These are phyloP conservation scores for Blastocystis sp. DNA, from an alignment of 352 stramenopile genomes.

Conservation along the genomic window DNA sequence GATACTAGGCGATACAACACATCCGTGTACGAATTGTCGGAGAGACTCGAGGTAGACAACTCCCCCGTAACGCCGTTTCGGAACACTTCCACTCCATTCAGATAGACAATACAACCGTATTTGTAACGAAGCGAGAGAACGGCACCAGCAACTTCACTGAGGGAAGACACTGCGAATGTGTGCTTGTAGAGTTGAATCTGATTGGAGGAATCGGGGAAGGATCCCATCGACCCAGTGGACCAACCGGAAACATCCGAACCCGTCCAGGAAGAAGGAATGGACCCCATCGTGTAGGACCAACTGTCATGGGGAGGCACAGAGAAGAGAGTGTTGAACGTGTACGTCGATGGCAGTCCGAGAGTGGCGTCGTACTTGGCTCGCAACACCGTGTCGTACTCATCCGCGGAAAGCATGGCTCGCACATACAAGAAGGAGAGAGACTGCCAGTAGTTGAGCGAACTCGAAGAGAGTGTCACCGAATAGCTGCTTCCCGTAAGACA, in stretches of 20 bases:
- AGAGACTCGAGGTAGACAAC: neutral
- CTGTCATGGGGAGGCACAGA: neutral
- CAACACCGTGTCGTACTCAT: neutral
- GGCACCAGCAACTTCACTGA: neutral
- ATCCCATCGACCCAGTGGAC: neutral
- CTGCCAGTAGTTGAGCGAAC: neutral
- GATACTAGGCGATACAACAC: neutral
- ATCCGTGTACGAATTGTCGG: neutral
- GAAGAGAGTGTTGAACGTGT: neutral
- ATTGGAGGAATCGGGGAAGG: conserved; percentile 1
- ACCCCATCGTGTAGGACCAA: conserved; percentile 2
- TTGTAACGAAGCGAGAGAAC: neutral
- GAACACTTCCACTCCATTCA: conserved; percentile 36
- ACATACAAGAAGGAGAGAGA: conserved; percentile 18
- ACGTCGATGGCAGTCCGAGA: neutral
- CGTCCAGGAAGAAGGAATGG: conserved; percentile 3
- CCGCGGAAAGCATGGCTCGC: neutral
- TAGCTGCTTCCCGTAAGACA: neutral
- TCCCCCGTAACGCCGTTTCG: neutral
- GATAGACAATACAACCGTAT: conserved; percentile 25
- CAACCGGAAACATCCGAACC: neutral
- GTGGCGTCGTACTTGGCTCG: neutral
- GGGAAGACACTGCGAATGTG: neutral
- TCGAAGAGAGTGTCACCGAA: neutral
- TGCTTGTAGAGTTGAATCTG: conserved; percentile 44